Conservation (phyloP, 495 filamentous ascomycete genomes). For the Pseudoneurospora amorphoporcata region DNA sequence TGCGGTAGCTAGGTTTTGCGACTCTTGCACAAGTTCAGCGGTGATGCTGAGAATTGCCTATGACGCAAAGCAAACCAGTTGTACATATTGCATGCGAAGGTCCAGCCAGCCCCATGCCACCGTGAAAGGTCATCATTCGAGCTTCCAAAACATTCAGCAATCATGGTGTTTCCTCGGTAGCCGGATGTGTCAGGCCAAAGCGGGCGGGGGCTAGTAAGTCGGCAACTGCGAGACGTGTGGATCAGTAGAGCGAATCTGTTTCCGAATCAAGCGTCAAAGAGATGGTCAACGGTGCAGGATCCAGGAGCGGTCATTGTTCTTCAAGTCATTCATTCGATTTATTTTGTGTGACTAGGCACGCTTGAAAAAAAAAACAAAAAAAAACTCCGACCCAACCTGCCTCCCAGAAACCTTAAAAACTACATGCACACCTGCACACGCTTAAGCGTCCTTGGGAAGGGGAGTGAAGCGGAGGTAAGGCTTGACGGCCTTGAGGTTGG, state of each 20-base stretch:
- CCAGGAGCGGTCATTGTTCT: background rate
- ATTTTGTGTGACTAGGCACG: background rate
- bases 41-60: background rate
- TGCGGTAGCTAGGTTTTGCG: background rate
- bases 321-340: background rate
- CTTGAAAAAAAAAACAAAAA: background rate
- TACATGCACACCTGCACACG: background rate
- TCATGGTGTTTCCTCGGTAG: background rate
- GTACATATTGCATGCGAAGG: background rate
- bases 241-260: background rate
- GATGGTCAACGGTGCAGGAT: background rate
- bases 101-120: background rate
- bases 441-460: constrained; percentile 42
- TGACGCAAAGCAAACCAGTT: background rate
- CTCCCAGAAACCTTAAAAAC: background rate
- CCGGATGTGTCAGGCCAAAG: background rate
- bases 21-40: background rate
- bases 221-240: background rate
- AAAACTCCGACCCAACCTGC: background rate
- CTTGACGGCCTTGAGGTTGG: constrained; percentile 86
- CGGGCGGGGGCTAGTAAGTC: background rate
- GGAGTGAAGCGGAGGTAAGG: constrained; percentile 74
- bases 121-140: background rate
- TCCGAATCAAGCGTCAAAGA: background rate
- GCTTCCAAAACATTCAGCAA: background rate